Evolutionary conservation across 441 rosid genomes (phyloP).

Genomic region (Corymbia citriodora): DNA sequence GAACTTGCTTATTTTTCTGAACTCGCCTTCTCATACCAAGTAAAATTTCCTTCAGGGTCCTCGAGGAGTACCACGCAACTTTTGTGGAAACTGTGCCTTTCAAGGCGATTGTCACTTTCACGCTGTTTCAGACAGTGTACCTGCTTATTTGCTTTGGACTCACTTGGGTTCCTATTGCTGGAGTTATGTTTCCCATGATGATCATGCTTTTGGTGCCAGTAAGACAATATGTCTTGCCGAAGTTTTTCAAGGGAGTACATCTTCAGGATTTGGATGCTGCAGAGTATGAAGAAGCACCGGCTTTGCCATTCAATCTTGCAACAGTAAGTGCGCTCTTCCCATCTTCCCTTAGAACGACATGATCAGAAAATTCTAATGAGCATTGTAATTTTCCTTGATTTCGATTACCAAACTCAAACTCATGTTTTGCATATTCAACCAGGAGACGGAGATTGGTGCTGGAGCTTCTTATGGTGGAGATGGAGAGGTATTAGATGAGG

Average conservation of each 20-base stretch:
- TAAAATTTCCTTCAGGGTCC: slow-evolving; percentile 46
- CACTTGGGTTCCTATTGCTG: slow-evolving; percentile 91
- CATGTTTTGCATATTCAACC: neutral
- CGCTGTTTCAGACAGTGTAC: slow-evolving; percentile 65
- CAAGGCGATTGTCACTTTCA: slow-evolving; percentile 66
- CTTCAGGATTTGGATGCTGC: slow-evolving; percentile 93
- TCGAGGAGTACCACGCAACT: slow-evolving; percentile 81
- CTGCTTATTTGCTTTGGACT: slow-evolving; percentile 80
- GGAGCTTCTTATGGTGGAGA: slow-evolving; percentile 59
- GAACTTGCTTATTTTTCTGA: neutral
- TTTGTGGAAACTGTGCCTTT: slow-evolving; percentile 95
- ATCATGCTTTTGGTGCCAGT: slow-evolving; percentile 88
- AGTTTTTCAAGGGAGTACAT: slow-evolving; percentile 74
- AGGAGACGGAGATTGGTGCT: slow-evolving; percentile 74
- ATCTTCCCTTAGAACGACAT: neutral
- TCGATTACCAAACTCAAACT: neutral
- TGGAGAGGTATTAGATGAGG: slow-evolving; percentile 76
- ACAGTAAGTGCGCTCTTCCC: slow-evolving; percentile 28
- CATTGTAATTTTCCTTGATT: neutral
- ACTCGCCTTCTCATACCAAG: neutral
- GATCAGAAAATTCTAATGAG: neutral
- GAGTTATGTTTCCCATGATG: slow-evolving; percentile 88
- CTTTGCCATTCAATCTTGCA: slow-evolving; percentile 71
- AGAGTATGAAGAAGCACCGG: slow-evolving; percentile 85
- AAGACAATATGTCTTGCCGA: slow-evolving; percentile 81